Evolutionary conservation across 2,329 filamentous ascomycete species (phyloP).

Genomic region (Sodiomyces alkalinus): DNA sequence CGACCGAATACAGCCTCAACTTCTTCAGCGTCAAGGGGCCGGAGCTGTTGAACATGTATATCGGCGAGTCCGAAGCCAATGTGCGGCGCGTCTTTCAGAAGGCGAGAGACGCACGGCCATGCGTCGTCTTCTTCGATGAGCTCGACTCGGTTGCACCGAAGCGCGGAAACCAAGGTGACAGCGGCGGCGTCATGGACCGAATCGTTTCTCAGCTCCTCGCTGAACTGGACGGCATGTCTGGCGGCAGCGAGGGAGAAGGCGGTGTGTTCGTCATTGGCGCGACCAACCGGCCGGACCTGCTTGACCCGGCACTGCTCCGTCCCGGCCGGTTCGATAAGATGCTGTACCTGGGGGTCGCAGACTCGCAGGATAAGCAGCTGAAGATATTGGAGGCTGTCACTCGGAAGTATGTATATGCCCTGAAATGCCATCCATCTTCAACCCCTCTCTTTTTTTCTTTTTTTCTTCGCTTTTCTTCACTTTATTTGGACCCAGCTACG

Average conservation of each 20-base stretch:
- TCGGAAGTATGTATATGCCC: constrained; percentile 53
- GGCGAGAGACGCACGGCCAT: constrained; percentile 71
- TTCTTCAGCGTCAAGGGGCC: constrained; percentile 92
- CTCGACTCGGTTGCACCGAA: constrained; percentile 90
- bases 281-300: constrained; percentile 83
- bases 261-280: constrained; percentile 95
- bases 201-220: constrained; percentile 92
- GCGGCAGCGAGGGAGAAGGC: constrained; percentile 63
- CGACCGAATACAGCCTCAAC: constrained; percentile 84
- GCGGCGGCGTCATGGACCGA: constrained; percentile 93
- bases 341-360: constrained; percentile 90
- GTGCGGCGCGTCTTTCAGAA: constrained; percentile 80
- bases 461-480: constrained; percentile 1
- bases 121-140: constrained; percentile 89
- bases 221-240: constrained; percentile 94
- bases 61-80: constrained; percentile 86
- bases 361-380: constrained; percentile 91
- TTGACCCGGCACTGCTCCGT: constrained; percentile 78
- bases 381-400: constrained; percentile 91
- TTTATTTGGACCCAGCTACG: background rate
- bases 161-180: constrained; percentile 91
- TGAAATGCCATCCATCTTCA: background rate
- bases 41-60: constrained; percentile 90
- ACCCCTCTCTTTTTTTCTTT: constrained; percentile 1
- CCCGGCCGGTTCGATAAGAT: constrained; percentile 96